phyloP scores from a whole-genome alignment of 805 yeast genomes.

The Candida cerambycidarum region DNA sequence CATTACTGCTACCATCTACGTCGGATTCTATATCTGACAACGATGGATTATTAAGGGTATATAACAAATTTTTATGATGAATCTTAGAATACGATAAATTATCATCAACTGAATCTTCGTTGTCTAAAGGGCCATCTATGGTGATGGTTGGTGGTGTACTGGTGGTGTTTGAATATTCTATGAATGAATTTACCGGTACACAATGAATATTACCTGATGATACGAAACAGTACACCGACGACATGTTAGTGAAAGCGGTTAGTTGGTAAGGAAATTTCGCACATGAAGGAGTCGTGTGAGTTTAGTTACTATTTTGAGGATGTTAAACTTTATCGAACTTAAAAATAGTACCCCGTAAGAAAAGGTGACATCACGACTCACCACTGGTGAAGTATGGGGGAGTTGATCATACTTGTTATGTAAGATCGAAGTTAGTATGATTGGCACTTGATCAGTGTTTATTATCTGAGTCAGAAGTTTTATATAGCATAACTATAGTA shows the following conservation, averaged over 20 bases:
- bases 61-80: conserved; percentile 30
- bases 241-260: not conserved
- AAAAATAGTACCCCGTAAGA: too few relatives aligned
- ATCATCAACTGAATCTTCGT: not conserved
- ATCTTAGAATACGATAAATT: conserved; percentile 10
- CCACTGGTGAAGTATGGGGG: too few relatives aligned
- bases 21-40: conserved; percentile 38
- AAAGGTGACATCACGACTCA: too few relatives aligned
- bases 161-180: conserved; percentile 12
- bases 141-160: not conserved
- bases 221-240: conserved; percentile 30
- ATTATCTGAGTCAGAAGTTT: too few relatives aligned
- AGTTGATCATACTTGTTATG: too few relatives aligned
- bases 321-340: too few relatives aligned
- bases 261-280: not conserved
- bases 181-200: conserved; percentile 23
- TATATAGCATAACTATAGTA: too few relatives aligned
- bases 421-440: too few relatives aligned
- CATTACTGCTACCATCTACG: too few relatives aligned
- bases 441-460: too few relatives aligned
- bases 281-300: conserved; percentile 5
- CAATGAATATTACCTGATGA: conserved; percentile 26
- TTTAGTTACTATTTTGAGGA: too few relatives aligned
- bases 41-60: conserved; percentile 38
- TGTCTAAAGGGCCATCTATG: not conserved